Evolutionary conservation across 1,284 basidiomycete genomes (phyloP).

Genomic region (Rhodotorula sp.): DNA sequence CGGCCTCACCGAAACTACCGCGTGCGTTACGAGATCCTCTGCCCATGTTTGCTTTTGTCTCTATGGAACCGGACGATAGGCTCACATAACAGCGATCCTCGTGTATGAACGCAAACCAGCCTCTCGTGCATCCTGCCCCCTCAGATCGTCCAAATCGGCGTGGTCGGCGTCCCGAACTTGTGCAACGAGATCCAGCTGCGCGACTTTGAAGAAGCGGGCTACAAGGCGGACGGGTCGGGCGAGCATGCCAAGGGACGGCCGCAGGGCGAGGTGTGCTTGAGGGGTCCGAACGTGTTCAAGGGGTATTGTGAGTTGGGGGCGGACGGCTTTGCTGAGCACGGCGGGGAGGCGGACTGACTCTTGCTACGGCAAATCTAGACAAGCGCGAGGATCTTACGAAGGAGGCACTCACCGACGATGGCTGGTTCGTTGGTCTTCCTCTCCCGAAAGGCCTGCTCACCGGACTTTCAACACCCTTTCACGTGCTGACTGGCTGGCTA

Average conservation of each 20-base stretch:
- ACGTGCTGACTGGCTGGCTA: neutral
- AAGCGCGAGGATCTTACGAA: conserved; percentile 86
- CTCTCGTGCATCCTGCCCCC: conserved; percentile 60
- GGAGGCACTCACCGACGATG: conserved; percentile 79
- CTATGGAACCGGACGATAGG: too few relatives aligned
- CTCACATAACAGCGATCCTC: too few relatives aligned
- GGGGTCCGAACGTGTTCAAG: conserved; percentile 63
- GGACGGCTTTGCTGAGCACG: too few relatives aligned
- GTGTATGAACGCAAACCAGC: neutral
- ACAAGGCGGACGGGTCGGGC: conserved; percentile 54
- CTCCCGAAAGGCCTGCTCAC: neutral
- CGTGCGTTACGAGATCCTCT: neutral
- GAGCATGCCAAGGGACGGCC: conserved; percentile 60
- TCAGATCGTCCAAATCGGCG: conserved; percentile 68
- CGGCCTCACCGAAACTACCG: conserved; percentile 47
- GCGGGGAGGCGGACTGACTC: too few relatives aligned
- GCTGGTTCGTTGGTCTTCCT: conserved; percentile 61
- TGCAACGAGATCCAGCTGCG: conserved; percentile 80
- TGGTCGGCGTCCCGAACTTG: conserved; percentile 79
- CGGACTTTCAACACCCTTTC: neutral
- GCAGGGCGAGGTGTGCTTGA: conserved; percentile 76
- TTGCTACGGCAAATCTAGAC: too few relatives aligned
- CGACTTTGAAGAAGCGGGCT: conserved; percentile 65
- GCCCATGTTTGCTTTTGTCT: too few relatives aligned
- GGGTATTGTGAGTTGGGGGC: conserved; percentile 49